phyloP scores from a whole-genome alignment of 169 alveolate species.

The Plasmodium chabaudi region DNA sequence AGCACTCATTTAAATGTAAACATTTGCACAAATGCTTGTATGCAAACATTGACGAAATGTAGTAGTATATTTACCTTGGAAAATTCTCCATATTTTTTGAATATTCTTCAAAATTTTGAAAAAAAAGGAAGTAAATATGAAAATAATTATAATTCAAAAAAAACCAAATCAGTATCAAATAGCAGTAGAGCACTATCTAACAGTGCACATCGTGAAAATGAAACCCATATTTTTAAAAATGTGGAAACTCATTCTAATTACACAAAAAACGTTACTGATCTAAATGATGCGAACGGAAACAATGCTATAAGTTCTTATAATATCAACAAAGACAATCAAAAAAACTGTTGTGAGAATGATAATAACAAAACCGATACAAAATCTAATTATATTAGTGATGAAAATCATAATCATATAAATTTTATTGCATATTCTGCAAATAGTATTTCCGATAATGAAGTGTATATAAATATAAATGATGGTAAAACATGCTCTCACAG shows the following conservation, averaged over 20 bases:
- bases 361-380: too few species aligned
- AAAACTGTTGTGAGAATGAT: too few species aligned
- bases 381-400: too few species aligned
- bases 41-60: conserved; percentile 74
- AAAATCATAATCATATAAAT: too few species aligned
- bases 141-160: conserved; percentile 28
- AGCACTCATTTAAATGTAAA: conserved; percentile 60
- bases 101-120: conserved; percentile 66
- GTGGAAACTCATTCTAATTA: conserved; percentile 7
- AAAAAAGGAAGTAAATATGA: conserved; percentile 31
- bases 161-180: conserved; percentile 23
- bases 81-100: conserved; percentile 72
- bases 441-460: too few species aligned
- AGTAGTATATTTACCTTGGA: conserved; percentile 74
- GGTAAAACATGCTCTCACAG: too few species aligned
- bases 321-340: too few species aligned
- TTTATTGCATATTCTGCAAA: too few species aligned
- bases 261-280: not conserved
- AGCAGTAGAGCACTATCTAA: not conserved
- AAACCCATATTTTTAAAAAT: not conserved
- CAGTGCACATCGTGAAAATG: conserved; percentile 8
- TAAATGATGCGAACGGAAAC: too few species aligned
- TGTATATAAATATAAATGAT: too few species aligned
- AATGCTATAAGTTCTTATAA: too few species aligned
- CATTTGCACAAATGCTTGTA: conserved; percentile 59